A percentile compares a stretch with the other conserved stretches of the same genome.
phyloP scores from a whole-genome alignment of 176 grass and related monocot species.

The Musa schizocarpa region DNA sequence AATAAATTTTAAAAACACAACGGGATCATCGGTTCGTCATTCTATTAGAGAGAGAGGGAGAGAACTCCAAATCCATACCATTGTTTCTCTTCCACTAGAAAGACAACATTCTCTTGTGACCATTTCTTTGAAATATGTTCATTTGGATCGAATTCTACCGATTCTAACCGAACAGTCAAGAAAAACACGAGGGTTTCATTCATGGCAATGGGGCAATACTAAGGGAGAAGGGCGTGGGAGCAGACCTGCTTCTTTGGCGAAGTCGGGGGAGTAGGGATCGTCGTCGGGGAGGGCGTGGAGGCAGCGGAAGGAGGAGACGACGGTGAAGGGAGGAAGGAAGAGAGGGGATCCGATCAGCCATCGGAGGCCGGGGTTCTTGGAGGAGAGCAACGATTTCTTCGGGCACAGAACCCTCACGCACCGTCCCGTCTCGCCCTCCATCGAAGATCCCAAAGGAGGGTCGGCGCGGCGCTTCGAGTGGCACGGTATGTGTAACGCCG shows the following conservation, averaged over 20 bases:
- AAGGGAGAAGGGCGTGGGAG: neutral
- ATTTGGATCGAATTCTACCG: neutral
- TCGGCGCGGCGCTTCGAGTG: too few relatives aligned
- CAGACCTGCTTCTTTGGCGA: conserved; percentile 35
- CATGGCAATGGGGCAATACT: neutral
- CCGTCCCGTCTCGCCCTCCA: conserved; percentile 19
- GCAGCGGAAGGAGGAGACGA: conserved; percentile 34
- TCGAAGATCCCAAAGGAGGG: neutral
- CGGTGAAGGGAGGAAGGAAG: conserved; percentile 25
- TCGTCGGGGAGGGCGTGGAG: conserved; percentile 13
- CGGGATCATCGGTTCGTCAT: too few relatives aligned
- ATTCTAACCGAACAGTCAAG: neutral
- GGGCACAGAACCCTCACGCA: conserved; percentile 33
- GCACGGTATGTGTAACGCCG: too few relatives aligned
- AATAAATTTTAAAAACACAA: neutral
- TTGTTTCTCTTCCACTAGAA: neutral
- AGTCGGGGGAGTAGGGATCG: conserved; percentile 41
- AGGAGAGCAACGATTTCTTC: conserved; percentile 24
- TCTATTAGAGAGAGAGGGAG: too few relatives aligned
- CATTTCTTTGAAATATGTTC: neutral
- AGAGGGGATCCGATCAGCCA: conserved; percentile 42
- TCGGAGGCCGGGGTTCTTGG: conserved; percentile 7
- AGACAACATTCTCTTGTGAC: neutral
- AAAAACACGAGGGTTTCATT: neutral
- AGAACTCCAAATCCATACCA: neutral